phyloP scores from a whole-genome alignment of 768 basidiomycete species.

The Phanerochaete carnosa region DNA sequence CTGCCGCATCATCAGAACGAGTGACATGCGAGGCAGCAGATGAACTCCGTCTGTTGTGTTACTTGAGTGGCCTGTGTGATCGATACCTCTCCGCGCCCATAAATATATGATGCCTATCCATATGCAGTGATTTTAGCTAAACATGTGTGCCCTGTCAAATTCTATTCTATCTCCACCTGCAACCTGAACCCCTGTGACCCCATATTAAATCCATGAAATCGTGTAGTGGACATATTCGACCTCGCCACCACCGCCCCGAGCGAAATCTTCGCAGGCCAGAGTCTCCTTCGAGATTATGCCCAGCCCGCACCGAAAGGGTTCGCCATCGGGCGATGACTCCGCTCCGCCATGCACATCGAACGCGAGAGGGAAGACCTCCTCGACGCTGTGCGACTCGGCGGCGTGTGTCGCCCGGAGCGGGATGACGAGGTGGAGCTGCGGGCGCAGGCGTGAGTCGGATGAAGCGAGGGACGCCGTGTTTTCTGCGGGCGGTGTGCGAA shows the following conservation, averaged over 20 bases:
- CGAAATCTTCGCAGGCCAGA: constrained; percentile 47
- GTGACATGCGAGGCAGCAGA: too few species aligned
- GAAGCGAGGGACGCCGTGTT: constrained; percentile 10
- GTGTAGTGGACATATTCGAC: constrained; percentile 70
- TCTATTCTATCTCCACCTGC: background rate
- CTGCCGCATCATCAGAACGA: too few species aligned
- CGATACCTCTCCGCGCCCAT: too few species aligned
- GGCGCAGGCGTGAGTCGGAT: constrained; percentile 11
- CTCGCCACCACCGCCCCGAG: constrained; percentile 35
- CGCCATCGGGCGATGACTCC: constrained; percentile 7
- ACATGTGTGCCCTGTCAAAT: background rate
- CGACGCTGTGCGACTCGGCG: constrained; percentile 56
- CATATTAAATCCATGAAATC: constrained; percentile 62
- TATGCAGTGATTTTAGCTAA: too few species aligned
- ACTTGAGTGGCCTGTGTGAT: too few species aligned
- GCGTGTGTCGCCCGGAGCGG: constrained; percentile 66
- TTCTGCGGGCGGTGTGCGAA: constrained; percentile 31
- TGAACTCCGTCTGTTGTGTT: too few species aligned
- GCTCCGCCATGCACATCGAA: constrained; percentile 4
- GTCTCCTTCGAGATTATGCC: constrained; percentile 51
- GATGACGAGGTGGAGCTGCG: constrained; percentile 70
- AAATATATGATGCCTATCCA: too few species aligned
- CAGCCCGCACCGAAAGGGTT: constrained; percentile 28
- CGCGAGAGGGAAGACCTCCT: constrained; percentile 45
- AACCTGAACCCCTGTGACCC: background rate